A percentile compares a stretch with the other conserved stretches of the same genome.
These are phyloP conservation scores for Aspergillus oerlinghausenensis DNA, from an alignment of 2,329 filamentous ascomycete species.

Conservation along the genomic window DNA sequence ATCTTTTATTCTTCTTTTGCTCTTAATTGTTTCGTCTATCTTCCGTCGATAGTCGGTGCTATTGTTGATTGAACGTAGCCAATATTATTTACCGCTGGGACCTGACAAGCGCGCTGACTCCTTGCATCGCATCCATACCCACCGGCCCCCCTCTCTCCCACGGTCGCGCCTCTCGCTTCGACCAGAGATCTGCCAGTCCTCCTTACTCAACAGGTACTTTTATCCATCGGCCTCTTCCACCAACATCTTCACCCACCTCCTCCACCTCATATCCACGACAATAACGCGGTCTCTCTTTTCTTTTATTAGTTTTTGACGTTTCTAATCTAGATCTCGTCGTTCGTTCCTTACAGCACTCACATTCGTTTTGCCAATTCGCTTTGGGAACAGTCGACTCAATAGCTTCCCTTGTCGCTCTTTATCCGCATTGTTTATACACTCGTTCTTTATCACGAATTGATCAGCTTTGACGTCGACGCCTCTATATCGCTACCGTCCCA, in stretches of 20 bases:
- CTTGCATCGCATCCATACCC: constrained; percentile 12
- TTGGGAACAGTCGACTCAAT: constrained; percentile 11
- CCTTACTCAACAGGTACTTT: background rate
- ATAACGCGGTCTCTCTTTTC: constrained; percentile 6
- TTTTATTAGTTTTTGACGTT: constrained; percentile 4
- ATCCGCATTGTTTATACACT: constrained; percentile 11
- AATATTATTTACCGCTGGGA: constrained; percentile 22
- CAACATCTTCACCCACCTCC: constrained; percentile 4
- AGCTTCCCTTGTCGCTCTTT: constrained; percentile 25
- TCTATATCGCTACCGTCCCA: background rate
- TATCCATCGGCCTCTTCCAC: constrained; percentile 3
- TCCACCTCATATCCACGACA: background rate
- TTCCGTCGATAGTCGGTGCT: constrained; percentile 21
- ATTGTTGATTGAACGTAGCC: constrained; percentile 25
- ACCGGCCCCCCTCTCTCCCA: constrained; percentile 7
- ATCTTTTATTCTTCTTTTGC: background rate
- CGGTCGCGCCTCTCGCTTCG: constrained; percentile 20
- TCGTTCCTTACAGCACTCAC: constrained; percentile 24
- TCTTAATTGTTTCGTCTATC: constrained; percentile 4
- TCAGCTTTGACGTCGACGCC: background rate
- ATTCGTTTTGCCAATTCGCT: constrained; percentile 19
- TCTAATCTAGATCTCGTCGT: constrained; percentile 18
- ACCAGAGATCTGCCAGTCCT: background rate
- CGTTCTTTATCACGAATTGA: constrained; percentile 7
- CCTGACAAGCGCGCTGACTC: constrained; percentile 16